These are phyloP conservation scores for Kluyveromyces aestuarii DNA, from an alignment of 805 yeast species.

Conservation along the genomic window DNA sequence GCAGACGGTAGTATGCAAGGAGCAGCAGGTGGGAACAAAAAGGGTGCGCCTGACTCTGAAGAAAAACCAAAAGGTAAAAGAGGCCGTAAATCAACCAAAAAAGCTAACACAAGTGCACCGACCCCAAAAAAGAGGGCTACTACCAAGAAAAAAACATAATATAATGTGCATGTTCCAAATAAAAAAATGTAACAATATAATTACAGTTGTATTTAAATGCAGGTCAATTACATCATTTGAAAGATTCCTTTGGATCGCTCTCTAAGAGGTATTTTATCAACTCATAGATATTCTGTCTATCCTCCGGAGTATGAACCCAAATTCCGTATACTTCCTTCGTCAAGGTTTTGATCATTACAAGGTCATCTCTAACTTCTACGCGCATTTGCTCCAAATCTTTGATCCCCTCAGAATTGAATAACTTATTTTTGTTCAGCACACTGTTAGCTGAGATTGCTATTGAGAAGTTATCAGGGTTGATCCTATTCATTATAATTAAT, in stretches of 20 bases:
- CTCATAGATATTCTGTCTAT: conserved; percentile 51
- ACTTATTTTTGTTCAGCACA: conserved; percentile 33
- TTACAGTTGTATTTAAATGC: not conserved
- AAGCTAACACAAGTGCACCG: conserved; percentile 17
- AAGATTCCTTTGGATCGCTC: conserved; percentile 27
- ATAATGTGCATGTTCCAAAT: not conserved
- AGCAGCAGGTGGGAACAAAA: conserved; percentile 9
- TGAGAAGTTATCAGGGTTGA: conserved; percentile 61
- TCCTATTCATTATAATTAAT: conserved; percentile 57
- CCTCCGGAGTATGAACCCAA: conserved; percentile 67
- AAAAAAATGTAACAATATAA: not conserved
- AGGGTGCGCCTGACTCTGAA: conserved; percentile 2
- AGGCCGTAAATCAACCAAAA: conserved; percentile 24
- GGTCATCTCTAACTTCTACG: conserved; percentile 58
- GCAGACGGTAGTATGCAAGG: conserved; percentile 22
- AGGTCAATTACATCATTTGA: conserved; percentile 12
- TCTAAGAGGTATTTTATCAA: conserved; percentile 29
- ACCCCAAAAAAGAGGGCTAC: conserved; percentile 22
- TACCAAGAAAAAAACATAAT: conserved; percentile 17
- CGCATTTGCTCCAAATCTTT: conserved; percentile 41
- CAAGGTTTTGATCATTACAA: conserved; percentile 59
- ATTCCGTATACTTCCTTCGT: conserved; percentile 67
- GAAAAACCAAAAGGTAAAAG: conserved; percentile 24
- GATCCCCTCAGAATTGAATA: conserved; percentile 24
- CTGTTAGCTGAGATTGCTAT: conserved; percentile 56